Evolutionary conservation across 2,329 filamentous ascomycete species (phyloP).

Genomic region (Atkinsonella hypoxylon): DNA sequence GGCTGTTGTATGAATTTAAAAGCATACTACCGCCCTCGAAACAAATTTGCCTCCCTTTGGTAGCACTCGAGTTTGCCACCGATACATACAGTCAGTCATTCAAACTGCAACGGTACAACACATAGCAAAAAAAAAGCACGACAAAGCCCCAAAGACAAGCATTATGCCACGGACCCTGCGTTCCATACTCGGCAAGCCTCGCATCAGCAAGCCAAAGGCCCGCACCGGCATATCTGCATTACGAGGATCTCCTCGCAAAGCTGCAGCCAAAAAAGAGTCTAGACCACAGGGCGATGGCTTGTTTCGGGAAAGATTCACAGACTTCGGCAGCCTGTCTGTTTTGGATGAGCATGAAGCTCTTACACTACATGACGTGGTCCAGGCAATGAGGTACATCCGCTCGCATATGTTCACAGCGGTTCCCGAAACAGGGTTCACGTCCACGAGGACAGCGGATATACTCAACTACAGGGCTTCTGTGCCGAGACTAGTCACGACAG

Average conservation of each 20-base stretch:
- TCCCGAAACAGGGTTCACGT: conserved; percentile 52
- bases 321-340: conserved; percentile 43
- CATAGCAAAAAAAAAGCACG: not conserved
- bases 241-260: conserved; percentile 10
- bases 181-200: conserved; percentile 26
- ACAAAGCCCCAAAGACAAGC: not conserved
- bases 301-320: conserved; percentile 41
- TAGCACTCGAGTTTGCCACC: not conserved
- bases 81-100: not conserved
- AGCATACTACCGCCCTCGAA: too few relatives aligned
- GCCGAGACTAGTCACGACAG: conserved; percentile 52
- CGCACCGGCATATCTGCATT: conserved; percentile 6
- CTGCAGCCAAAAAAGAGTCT: conserved; percentile 9
- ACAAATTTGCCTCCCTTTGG: not conserved
- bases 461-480: conserved; percentile 47
- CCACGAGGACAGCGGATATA: conserved; percentile 48
- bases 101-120: not conserved
- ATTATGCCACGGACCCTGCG: conserved; percentile 22
- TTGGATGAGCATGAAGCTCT: conserved; percentile 37
- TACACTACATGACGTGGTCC: conserved; percentile 47
- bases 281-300: conserved; percentile 14
- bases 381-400: conserved; percentile 52
- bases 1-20: too few relatives aligned
- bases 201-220: conserved; percentile 21
- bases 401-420: conserved; percentile 51